A percentile compares a stretch with the other conserved stretches of the same genome.
Conservation (phyloP, 345 rosid genomes). For the Sapria himalayana region DNA sequence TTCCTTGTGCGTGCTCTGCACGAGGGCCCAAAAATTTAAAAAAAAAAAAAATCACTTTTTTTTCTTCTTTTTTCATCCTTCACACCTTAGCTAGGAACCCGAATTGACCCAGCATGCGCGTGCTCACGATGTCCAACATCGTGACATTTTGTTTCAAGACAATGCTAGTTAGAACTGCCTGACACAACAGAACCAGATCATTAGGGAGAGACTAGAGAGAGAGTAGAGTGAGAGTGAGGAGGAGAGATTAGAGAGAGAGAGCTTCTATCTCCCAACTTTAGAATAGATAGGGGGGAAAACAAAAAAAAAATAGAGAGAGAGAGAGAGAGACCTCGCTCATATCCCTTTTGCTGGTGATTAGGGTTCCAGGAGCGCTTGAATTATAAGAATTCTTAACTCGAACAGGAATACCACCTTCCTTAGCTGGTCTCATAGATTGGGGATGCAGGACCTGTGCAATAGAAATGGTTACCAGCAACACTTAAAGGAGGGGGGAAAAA, state of each 20-base stretch:
- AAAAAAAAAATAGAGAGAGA: too few species aligned
- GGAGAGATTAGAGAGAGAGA: constrained; percentile 9
- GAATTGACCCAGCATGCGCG: constrained; percentile 96
- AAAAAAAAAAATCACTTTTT: constrained; percentile 3
- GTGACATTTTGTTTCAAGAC: constrained; percentile 94
- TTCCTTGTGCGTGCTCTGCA: not conserved
- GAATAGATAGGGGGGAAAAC: too few species aligned
- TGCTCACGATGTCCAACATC: constrained; percentile 93
- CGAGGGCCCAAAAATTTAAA: constrained; percentile 2
- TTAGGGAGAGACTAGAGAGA: too few species aligned
- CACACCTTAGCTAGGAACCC: constrained; percentile 93
- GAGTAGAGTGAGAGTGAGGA: too few species aligned
- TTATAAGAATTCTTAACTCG: constrained; percentile 96
- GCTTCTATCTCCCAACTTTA: too few species aligned
- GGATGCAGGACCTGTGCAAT: constrained; percentile 74
- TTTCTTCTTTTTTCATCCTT: constrained; percentile 3
- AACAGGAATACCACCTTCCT: constrained; percentile 95
- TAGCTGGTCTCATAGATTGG: constrained; percentile 97
- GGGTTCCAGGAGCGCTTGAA: constrained; percentile 92
- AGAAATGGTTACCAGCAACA: not conserved
- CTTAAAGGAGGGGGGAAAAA: not conserved
- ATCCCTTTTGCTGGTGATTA: constrained; percentile 65
- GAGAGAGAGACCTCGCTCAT: constrained; percentile 92
- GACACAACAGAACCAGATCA: too few species aligned
- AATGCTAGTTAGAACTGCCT: constrained; percentile 94